A percentile compares a stretch with the other conserved stretches of the same genome.
Conservation (phyloP, 2,329 filamentous ascomycete species). For the Lasiodiplodia gonubiensis region DNA sequence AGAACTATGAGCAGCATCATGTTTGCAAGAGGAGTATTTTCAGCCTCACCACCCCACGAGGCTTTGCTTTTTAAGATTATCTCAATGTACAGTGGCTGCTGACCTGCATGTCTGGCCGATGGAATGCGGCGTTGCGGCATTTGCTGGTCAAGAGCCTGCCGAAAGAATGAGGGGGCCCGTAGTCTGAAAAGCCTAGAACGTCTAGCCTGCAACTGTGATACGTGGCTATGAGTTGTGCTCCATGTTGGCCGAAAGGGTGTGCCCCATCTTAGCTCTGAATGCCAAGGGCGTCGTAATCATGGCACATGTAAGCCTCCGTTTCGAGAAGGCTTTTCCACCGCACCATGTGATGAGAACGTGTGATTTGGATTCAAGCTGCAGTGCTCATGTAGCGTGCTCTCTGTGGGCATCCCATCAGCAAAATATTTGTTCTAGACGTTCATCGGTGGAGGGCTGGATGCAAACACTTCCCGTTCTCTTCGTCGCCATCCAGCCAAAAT, state of each 20-base stretch:
- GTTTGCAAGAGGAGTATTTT: neutral
- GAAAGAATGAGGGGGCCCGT: neutral
- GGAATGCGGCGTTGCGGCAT: neutral
- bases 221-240: neutral
- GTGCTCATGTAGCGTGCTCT: neutral
- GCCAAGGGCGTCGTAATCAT: constrained; percentile 1
- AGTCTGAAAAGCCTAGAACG: neutral
- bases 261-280: neutral
- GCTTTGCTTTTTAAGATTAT: neutral
- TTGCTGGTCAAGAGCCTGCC: neutral
- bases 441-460: neutral
- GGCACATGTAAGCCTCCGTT: constrained; percentile 1
- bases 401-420: neutral
- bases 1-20: neutral
- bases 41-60: constrained; percentile 3
- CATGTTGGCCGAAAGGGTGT: neutral
- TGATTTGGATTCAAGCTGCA: neutral
- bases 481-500: neutral
- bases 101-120: neutral
- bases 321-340: neutral
- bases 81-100: neutral
- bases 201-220: neutral
- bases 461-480: neutral
- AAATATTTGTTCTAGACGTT: neutral
- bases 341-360: neutral